Base-by-base conservation (phyloP, 106 monocot species). In the Chionographis japonica region DNA sequence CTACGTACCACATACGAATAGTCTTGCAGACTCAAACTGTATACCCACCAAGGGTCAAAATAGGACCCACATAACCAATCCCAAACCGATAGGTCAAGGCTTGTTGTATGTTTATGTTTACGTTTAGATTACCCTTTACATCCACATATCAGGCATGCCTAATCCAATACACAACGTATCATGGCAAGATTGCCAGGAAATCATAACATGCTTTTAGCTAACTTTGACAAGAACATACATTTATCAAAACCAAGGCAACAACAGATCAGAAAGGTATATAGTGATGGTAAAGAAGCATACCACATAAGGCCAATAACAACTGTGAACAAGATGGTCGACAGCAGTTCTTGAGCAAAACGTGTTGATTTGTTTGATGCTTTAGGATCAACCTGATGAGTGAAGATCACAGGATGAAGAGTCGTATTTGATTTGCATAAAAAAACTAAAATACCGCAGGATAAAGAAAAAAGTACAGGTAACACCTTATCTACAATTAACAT, bases 341-440 rank as follows among this genome's bases (percentile, higher is more conserved):
- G 27, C 59, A 98, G 58, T 50, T 98, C 92, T 58, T 93, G 92
- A 70, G 90, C 85, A 83, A 87, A 87, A 58, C 87, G 69, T 58
- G 84, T 70, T 37, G 88, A 84, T 68, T 74, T 90, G 60, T 75
- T 84, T 68, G 92, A 77, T 54, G 93, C 77, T 77, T 99, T 93
- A 19, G 90, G 93, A 59, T 93, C 85, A 71, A 99, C 98, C 97
- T 90, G 62, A 71, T 39, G 38, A 76, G 58, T 41, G 46, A 63
- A 64, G 71, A 64, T 16, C 38, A 55, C 19, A 55, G 38, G 42
- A 60, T 73, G 15, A 62, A 51, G 40, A 51, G 61, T 52, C 41
- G 61, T 4, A 37, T 19, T 35, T 63, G 56, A 37, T 20, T 54
- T 60, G 36, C 37, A 58, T 27, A 73, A 65, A 27, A 52, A 36